These are phyloP conservation scores for Penicillium olsonii DNA, from an alignment of 2,329 filamentous ascomycete species.

Conservation along the genomic window DNA sequence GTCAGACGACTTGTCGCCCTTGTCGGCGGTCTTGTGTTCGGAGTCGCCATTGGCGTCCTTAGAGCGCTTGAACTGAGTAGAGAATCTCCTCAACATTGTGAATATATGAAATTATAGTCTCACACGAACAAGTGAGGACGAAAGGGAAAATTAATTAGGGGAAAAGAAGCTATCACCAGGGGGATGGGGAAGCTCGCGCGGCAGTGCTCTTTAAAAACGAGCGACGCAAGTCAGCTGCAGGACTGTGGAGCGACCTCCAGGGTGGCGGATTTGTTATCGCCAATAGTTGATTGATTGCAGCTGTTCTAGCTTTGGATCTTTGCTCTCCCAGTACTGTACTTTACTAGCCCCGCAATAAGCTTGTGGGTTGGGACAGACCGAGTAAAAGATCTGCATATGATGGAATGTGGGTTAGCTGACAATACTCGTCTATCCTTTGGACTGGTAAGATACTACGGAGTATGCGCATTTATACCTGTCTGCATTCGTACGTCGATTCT, in stretches of 20 bases:
- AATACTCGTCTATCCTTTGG: too few species aligned
- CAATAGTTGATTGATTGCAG: constrained; percentile 28
- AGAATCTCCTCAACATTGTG: constrained; percentile 44
- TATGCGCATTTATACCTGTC: too few species aligned
- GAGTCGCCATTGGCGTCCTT: constrained; percentile 33
- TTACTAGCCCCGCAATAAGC: constrained; percentile 25
- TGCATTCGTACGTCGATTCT: too few species aligned
- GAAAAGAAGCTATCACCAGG: constrained; percentile 6
- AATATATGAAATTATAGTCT: constrained; percentile 10
- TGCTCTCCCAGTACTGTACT: constrained; percentile 6
- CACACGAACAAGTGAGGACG: constrained; percentile 4
- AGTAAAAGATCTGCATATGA: constrained; percentile 22
- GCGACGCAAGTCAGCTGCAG: constrained; percentile 23
- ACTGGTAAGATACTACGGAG: too few species aligned
- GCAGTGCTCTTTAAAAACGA: constrained; percentile 23
- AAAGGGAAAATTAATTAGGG: constrained; percentile 10
- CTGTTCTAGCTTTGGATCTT: constrained; percentile 22
- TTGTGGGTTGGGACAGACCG: constrained; percentile 9
- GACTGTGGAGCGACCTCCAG: constrained; percentile 22
- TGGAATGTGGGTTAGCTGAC: not conserved
- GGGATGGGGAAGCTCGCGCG: constrained; percentile 16
- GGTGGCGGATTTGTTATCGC: constrained; percentile 29
- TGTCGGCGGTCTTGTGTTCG: constrained; percentile 30
- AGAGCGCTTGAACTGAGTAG: constrained; percentile 41
- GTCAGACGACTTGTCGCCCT: constrained; percentile 19